Base-by-base conservation (phyloP, 2,329 filamentous ascomycete species). In the Lanzia echinophila region DNA sequence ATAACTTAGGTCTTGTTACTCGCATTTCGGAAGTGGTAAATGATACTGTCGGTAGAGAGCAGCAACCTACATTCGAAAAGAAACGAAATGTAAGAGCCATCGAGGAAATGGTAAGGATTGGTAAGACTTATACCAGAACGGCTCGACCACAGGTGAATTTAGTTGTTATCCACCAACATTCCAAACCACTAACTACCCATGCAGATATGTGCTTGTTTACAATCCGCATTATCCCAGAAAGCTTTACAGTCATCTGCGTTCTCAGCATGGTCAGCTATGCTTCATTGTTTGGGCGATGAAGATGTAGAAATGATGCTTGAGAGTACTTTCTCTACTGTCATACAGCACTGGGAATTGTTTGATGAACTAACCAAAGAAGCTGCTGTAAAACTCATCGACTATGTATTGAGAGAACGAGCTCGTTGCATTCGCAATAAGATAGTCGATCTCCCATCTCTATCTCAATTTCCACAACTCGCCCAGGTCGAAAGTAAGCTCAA, bases 131-230 rank as follows among this genome's bases (percentile, higher is more conserved):
- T 64, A 82, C 91, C 32, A 85, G 83, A 57, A 83, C 86, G 62
- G 94, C 89, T 47, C 76, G 96, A 39, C 92, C 94, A 20, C 92
- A 96, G 75, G 88, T 90, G 95, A 74, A 86, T 87, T 39, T 10
- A 36, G 7, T 15, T 13, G 19, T 22, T 10, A 3, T n/a, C 28
- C 44, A 11, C 22, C 12, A 2, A n/a, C 13, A 32, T 15, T n/a
- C 19, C 7, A 6, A 4, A 19, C 28, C 12, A 20, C 13, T 11
- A 49, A 10, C 19, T 19, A 7, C 6, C 13, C 12, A 7, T 19
- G 13, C 63, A 92, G 84, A 92, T 97, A 53, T 90, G 90, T 60
- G 90, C 92, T n/a, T 96, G 89, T 66, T 75, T 99, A 12, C 83
- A 95, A 58, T 90, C 90, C 20, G 90, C 90, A 0, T 79, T 97